Base-by-base conservation (phyloP, 176 grass and related monocot species). In the Cenchrus americanus region DNA sequence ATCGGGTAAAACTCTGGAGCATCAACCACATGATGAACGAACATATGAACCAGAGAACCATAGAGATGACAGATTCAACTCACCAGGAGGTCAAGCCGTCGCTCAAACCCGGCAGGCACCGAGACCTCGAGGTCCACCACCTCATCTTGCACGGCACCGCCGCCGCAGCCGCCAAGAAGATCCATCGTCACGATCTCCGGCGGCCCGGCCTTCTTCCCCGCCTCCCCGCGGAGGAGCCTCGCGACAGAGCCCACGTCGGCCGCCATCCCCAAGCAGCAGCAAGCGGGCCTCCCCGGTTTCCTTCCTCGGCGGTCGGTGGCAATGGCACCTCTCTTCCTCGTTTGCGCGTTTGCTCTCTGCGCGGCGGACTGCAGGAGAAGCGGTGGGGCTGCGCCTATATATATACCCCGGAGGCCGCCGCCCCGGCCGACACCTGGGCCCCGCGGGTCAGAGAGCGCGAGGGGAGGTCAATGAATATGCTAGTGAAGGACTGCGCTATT, bases 101-200 rank as follows among this genome's bases (percentile, higher is more conserved):
- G 75, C 87, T 92, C 90, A 79, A 87, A 92, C 0, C 90, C 80
- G 4, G 70, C 69, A 15, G 83, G 90, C 46, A 89, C 90, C 80
- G 85, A 44, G 68, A 86, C 66, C 44, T 92, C 83, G 19, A 92
- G 90, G 80, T 89, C 90, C 3, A 89, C 79, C 47, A 84, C 85
- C 48, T 82, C 87, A 24, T 86, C 75, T 17, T 75, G 75, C 6
- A 27, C 19, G 1, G 32, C 82, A 2, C 2, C 51, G 19, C 78
- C 66, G 73, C 81, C 83, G 19, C 83, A 85, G 4, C 83, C 75
- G 62, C 87, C 83, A 5, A 92, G 90, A 49, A 92, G 84, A 70
- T 92, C 87, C 90, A 88, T 89, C 11, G 87, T 92, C 69, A 92
- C 87, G n/a, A 92, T 69, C 86, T 92, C 79, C 83, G 74, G 40